A percentile compares a stretch with the other conserved stretches of the same genome.
Conservation (phyloP, 2,329 filamentous ascomycete genomes). For the Phialophora tarda region DNA sequence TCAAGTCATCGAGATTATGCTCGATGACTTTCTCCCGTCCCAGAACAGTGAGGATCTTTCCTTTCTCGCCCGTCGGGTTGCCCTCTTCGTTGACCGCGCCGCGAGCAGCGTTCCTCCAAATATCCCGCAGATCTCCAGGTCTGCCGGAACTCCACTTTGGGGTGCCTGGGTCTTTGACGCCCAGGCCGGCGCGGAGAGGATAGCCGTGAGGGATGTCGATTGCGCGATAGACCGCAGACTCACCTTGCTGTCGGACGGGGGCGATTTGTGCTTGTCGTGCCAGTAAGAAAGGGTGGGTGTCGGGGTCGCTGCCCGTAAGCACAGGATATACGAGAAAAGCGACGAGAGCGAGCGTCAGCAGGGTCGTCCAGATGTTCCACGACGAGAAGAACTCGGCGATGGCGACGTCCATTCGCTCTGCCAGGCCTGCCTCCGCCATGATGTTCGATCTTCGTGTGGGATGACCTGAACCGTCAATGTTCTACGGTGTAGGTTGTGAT, state of each 20-base stretch:
- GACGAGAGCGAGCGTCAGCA: constrained; percentile 70
- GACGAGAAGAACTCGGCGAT: constrained; percentile 38
- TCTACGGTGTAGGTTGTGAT: neutral
- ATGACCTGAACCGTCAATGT: neutral
- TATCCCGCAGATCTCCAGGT: constrained; percentile 86
- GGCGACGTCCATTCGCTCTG: constrained; percentile 34
- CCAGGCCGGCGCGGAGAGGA: constrained; percentile 75
- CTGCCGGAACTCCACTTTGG: constrained; percentile 83
- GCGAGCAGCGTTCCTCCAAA: constrained; percentile 77
- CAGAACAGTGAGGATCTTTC: constrained; percentile 77
- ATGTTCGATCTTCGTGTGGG: constrained; percentile 5
- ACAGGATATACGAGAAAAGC: constrained; percentile 73
- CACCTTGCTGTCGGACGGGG: constrained; percentile 78
- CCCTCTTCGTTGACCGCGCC: constrained; percentile 70
- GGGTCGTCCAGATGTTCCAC: constrained; percentile 81
- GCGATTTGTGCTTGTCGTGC: constrained; percentile 81
- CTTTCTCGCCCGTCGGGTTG: constrained; percentile 60
- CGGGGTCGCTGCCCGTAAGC: constrained; percentile 75
- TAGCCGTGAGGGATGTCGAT: constrained; percentile 84
- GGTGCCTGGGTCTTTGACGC: constrained; percentile 78
- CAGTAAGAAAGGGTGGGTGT: constrained; percentile 89
- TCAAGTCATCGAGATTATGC: constrained; percentile 73
- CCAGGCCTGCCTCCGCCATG: constrained; percentile 30
- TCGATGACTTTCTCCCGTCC: constrained; percentile 77
- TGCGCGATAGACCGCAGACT: constrained; percentile 86